Evolutionary conservation across 805 yeast genomes (phyloP).

Genomic region (Wickerhamomyces ciferrii): DNA sequence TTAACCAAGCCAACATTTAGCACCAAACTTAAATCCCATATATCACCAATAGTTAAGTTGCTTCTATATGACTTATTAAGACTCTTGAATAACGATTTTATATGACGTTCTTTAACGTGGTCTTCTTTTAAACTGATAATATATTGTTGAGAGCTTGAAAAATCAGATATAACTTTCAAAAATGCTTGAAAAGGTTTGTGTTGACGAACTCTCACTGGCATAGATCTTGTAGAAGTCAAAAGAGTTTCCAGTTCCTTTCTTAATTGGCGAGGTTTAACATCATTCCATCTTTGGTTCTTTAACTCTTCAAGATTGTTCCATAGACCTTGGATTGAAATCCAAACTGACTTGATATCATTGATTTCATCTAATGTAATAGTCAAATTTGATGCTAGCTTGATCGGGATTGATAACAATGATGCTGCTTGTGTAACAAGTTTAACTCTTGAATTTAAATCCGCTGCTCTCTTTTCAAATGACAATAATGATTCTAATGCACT

Average conservation of each 20-base stretch:
- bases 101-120: constrained; percentile 59
- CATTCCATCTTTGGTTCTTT: constrained; percentile 42
- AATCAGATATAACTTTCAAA: constrained; percentile 37
- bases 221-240: constrained; percentile 35
- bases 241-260: constrained; percentile 47
- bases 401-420: constrained; percentile 26
- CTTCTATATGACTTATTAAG: constrained; percentile 15
- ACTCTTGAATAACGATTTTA: constrained; percentile 43
- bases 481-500: constrained; percentile 32
- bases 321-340: constrained; percentile 54
- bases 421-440: constrained; percentile 27
- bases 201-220: constrained; percentile 58
- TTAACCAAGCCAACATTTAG: constrained; percentile 41
- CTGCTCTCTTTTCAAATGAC: constrained; percentile 15
- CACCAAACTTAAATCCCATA: constrained; percentile 51
- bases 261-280: constrained; percentile 37
- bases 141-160: constrained; percentile 20
- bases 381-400: constrained; percentile 25
- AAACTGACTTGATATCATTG: constrained; percentile 50
- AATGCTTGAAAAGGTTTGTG: constrained; percentile 64
- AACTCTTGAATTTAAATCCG: constrained; percentile 12
- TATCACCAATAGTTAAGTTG: constrained; percentile 29
- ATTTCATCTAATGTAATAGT: constrained; percentile 40
- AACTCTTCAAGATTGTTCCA: constrained; percentile 41
- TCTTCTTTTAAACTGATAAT: constrained; percentile 46